These are phyloP conservation scores for Trypanosoma cruzi DNA, from an alignment of 208 protist genomes.

Conservation along the genomic window DNA sequence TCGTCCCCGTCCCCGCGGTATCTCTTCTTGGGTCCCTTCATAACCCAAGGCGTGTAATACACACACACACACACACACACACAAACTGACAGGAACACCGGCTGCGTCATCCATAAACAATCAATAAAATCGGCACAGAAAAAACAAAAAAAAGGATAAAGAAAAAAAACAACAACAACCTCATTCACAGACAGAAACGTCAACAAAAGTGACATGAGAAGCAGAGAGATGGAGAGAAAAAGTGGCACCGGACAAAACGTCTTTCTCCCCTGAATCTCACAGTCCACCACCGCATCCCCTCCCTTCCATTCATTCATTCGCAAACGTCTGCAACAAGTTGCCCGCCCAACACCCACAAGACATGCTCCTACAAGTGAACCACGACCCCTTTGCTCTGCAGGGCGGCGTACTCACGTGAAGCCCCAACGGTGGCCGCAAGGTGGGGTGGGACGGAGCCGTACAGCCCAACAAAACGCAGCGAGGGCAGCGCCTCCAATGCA, in stretches of 20 bases:
- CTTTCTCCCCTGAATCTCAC: neutral
- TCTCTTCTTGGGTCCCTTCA: conserved; percentile 39
- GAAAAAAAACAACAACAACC: too few species aligned
- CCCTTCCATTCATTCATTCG: neutral
- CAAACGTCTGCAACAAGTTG: neutral
- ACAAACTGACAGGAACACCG: neutral
- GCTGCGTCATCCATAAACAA: neutral
- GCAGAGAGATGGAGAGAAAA: conserved; percentile 9
- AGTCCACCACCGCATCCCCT: neutral
- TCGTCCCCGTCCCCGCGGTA: conserved; percentile 37
- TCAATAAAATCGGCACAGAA: conserved; percentile 14
- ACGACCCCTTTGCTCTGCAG: conserved; percentile 17
- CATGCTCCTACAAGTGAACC: conserved; percentile 20
- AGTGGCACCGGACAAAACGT: neutral
- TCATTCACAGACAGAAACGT: conserved; percentile 19
- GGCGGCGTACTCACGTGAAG: conserved; percentile 9
- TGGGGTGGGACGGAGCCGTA: conserved; percentile 12
- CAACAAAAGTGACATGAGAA: too few species aligned
- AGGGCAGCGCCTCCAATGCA: conserved; percentile 4
- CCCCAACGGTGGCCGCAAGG: neutral
- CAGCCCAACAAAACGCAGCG: conserved; percentile 22
- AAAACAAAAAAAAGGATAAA: conserved; percentile 14
- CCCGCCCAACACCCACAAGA: neutral
- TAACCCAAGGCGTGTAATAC: neutral
- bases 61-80: conserved; percentile 5